phyloP scores from a whole-genome alignment of 768 basidiomycete species.

The Boletus pseudo-olivaceus region DNA sequence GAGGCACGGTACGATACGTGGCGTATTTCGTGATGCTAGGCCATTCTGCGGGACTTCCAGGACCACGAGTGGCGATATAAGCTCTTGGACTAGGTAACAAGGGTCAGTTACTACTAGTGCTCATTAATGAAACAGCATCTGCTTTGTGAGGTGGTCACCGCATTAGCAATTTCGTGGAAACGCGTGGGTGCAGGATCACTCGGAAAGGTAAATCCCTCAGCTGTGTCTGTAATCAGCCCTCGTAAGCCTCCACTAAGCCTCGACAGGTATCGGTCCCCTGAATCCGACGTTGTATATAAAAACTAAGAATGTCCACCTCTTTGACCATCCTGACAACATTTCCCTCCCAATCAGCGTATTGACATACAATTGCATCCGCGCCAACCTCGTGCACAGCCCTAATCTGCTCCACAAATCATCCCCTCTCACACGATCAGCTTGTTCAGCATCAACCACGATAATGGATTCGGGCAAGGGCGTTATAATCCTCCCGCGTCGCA shows the following conservation, averaged over 20 bases:
- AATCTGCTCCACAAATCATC: neutral
- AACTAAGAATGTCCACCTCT: neutral
- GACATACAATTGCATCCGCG: neutral
- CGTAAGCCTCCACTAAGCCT: constrained; percentile 5
- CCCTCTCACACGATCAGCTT: neutral
- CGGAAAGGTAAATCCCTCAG: constrained; percentile 20
- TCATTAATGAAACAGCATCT: too few relatives aligned
- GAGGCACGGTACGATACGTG: neutral
- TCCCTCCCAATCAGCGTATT: neutral
- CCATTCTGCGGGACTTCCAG: neutral
- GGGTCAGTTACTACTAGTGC: neutral
- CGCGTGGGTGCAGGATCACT: constrained; percentile 22
- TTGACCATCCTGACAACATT: neutral
- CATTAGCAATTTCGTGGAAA: constrained; percentile 18
- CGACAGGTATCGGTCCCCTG: neutral
- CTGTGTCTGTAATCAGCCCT: constrained; percentile 11
- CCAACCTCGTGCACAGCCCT: neutral
- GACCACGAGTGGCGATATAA: neutral
- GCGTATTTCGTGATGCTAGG: neutral
- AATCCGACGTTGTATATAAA: constrained; percentile 18
- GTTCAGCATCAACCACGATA: neutral
- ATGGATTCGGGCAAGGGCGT: constrained; percentile 21
- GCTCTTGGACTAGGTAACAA: neutral
- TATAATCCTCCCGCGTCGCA: constrained; percentile 51
- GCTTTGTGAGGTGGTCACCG: too few relatives aligned